phyloP scores from a whole-genome alignment of 108 stramenopile species.

The Skeletonema marinoi region DNA sequence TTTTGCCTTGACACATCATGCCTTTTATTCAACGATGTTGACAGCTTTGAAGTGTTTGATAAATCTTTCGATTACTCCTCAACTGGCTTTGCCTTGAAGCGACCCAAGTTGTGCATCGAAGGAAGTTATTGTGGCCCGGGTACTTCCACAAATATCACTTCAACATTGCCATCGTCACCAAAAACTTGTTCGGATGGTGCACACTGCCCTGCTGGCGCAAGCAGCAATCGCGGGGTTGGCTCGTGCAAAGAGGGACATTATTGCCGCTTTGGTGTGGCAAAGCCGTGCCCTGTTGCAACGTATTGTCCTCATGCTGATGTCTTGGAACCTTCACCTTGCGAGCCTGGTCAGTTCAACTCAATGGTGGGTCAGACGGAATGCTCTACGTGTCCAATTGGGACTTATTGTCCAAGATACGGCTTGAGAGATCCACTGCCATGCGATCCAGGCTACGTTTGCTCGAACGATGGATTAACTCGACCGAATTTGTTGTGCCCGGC shows the following conservation, averaged over 20 bases:
- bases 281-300: constrained; percentile 73
- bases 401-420: constrained; percentile 82
- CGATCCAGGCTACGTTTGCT: constrained; percentile 74
- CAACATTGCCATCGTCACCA: constrained; percentile 38
- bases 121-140: constrained; percentile 78
- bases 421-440: constrained; percentile 66
- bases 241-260: constrained; percentile 78
- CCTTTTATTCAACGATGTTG: constrained; percentile 57
- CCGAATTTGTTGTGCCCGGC: constrained; percentile 75
- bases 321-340: constrained; percentile 69
- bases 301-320: constrained; percentile 81
- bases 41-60: constrained; percentile 59
- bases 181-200: constrained; percentile 38
- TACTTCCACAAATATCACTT: constrained; percentile 21
- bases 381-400: constrained; percentile 74
- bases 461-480: constrained; percentile 55
- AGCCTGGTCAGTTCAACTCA: constrained; percentile 81
- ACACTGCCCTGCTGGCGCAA: constrained; percentile 74
- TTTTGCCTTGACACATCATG: constrained; percentile 54
- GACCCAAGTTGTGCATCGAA: constrained; percentile 64
- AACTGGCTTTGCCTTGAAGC: constrained; percentile 45
- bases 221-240: constrained; percentile 65
- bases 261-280: constrained; percentile 54
- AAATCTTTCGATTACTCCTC: constrained; percentile 71
- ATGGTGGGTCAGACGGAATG: constrained; percentile 70